phyloP scores from a whole-genome alignment of 108 stramenopile species.

The Nannochloropsis granulata region DNA sequence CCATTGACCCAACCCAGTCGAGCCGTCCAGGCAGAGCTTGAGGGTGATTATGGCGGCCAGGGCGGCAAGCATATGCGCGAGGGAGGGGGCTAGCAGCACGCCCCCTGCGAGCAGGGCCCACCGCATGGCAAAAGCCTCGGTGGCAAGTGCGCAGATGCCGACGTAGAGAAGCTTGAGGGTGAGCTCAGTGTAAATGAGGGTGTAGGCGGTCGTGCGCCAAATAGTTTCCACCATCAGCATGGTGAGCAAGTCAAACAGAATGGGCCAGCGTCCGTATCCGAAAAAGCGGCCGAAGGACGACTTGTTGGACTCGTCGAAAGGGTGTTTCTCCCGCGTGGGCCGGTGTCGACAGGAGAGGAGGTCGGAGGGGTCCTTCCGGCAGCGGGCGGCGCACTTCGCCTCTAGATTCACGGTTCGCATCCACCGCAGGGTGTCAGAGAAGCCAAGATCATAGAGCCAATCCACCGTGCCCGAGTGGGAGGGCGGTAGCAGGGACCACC shows the following conservation, averaged over 20 bases:
- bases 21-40: neutral
- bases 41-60: neutral
- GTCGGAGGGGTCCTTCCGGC: neutral
- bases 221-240: neutral
- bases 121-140: neutral
- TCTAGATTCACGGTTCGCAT: slow-evolving; percentile 14
- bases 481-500: slow-evolving; percentile 38
- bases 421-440: slow-evolving; percentile 28
- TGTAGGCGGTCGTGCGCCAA: neutral
- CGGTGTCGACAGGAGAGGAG: neutral
- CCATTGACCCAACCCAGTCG: neutral
- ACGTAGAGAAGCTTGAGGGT: neutral
- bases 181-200: neutral
- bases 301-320: neutral
- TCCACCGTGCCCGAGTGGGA: slow-evolving; percentile 25
- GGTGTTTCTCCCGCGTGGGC: neutral
- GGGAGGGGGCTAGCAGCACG: neutral
- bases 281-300: neutral
- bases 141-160: neutral
- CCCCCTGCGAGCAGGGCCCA: neutral
- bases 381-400: slow-evolving; percentile 12
- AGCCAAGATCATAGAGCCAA: slow-evolving; percentile 40
- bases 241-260: neutral
- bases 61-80: neutral
- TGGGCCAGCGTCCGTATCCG: neutral